Evolutionary conservation across 1,284 basidiomycete species (phyloP).

Genomic region (Lignosus rhinocerotis): DNA sequence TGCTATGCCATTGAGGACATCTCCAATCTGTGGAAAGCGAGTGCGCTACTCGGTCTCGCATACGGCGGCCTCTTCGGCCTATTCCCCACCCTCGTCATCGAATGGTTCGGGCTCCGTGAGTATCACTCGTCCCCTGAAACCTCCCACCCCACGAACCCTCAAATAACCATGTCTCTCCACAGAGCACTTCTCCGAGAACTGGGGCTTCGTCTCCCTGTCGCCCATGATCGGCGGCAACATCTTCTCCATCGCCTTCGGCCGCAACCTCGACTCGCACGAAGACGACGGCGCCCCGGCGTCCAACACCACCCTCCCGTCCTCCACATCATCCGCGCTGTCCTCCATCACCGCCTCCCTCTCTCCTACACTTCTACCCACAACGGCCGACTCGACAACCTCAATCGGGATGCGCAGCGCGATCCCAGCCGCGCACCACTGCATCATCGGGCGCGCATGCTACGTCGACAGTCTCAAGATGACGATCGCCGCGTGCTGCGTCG

Average conservation of each 20-base stretch:
- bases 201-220: slow-evolving; percentile 77
- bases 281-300: slow-evolving; percentile 10
- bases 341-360: slow-evolving; percentile 1
- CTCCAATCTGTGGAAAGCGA: slow-evolving; percentile 73
- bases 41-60: slow-evolving; percentile 67
- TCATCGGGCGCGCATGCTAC: slow-evolving; percentile 54
- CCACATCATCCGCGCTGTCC: slow-evolving; percentile 5
- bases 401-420: slow-evolving; percentile 25
- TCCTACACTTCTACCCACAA: background rate
- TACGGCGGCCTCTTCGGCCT: slow-evolving; percentile 83
- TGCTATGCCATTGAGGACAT: slow-evolving; percentile 62
- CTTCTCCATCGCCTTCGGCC: slow-evolving; percentile 84
- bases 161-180: background rate
- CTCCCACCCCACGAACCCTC: background rate
- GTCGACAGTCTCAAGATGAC: slow-evolving; percentile 53
- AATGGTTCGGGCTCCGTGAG: slow-evolving; percentile 77
- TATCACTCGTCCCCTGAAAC: background rate
- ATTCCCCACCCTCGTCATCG: slow-evolving; percentile 75
- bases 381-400: background rate
- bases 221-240: slow-evolving; percentile 84
- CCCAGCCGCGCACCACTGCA: slow-evolving; percentile 44
- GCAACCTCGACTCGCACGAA: slow-evolving; percentile 73
- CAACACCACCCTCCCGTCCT: slow-evolving; percentile 3
- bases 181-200: slow-evolving; percentile 83
- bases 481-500: slow-evolving; percentile 44